phyloP scores from a whole-genome alignment of 345 rosid species.

The Streptanthus diversifolius region DNA sequence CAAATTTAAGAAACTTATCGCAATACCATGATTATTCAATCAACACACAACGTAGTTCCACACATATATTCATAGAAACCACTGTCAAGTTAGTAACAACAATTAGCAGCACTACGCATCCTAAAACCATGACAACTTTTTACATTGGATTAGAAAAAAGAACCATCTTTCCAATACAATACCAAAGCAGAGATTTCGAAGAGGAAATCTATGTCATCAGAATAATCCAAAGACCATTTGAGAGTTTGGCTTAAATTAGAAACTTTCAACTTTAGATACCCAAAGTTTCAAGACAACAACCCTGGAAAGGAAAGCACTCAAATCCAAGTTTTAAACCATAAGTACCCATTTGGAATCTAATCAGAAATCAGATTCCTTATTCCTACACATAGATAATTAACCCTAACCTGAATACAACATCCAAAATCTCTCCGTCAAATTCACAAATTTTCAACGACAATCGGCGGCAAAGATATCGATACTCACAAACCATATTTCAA shows the following conservation, averaged over 20 bases:
- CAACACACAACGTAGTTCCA: neutral
- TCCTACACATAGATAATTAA: neutral
- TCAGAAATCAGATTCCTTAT: constrained; percentile 8
- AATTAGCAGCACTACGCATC: neutral
- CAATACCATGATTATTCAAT: neutral
- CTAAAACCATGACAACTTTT: neutral
- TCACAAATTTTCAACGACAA: constrained; percentile 15
- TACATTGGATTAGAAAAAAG: neutral
- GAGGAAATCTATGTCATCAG: too few relatives aligned
- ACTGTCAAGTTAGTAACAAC: constrained; percentile 10
- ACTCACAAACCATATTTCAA: constrained; percentile 17
- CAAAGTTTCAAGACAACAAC: neutral
- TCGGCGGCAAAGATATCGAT: neutral
- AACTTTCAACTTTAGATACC: neutral
- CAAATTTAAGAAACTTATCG: neutral
- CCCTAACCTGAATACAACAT: constrained; percentile 18
- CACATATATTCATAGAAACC: neutral
- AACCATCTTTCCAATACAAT: neutral
- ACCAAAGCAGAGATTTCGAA: neutral
- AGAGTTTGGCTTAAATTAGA: constrained; percentile 13
- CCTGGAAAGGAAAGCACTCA: neutral
- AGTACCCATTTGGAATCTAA: neutral
- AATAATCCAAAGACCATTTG: neutral
- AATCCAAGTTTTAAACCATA: neutral
- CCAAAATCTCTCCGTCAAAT: neutral